A percentile compares a stretch with the other conserved stretches of the same genome.
phyloP scores from a whole-genome alignment of 768 basidiomycete species.

The Phaeotremella fagi region DNA sequence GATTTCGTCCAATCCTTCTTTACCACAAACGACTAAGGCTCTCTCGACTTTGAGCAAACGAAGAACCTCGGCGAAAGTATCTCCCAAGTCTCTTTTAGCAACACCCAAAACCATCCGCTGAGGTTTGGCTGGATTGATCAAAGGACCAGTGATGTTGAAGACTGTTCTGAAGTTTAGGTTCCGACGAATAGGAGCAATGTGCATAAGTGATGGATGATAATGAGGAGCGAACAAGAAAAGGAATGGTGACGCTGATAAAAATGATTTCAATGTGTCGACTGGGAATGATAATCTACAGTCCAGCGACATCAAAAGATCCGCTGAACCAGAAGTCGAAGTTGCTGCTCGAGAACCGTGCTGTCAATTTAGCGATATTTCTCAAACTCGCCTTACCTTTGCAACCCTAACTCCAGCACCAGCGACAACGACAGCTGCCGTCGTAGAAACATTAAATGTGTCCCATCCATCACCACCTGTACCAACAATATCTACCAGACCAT shows the following conservation, averaged over 20 bases:
- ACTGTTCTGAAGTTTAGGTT: constrained; percentile 89
- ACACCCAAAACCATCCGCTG: constrained; percentile 88
- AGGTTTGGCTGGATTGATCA: constrained; percentile 85
- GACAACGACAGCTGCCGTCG: constrained; percentile 86
- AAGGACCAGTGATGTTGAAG: constrained; percentile 90
- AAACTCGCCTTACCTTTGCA: constrained; percentile 63
- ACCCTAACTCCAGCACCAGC: constrained; percentile 91
- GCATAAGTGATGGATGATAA: constrained; percentile 81
- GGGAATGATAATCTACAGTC: constrained; percentile 65
- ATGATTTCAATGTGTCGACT: constrained; percentile 50
- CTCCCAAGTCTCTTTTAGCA: constrained; percentile 72
- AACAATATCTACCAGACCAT: constrained; percentile 66
- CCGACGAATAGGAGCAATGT: constrained; percentile 76
- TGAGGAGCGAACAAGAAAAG: constrained; percentile 90
- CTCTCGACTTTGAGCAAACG: constrained; percentile 68
- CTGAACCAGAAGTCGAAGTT: constrained; percentile 89
- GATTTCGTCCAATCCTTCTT: constrained; percentile 89
- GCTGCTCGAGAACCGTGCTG: constrained; percentile 80
- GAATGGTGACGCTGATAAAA: constrained; percentile 65
- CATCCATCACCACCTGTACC: constrained; percentile 94
- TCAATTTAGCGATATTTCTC: constrained; percentile 4
- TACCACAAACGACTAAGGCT: constrained; percentile 89
- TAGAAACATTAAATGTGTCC: constrained; percentile 95
- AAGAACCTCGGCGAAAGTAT: constrained; percentile 72
- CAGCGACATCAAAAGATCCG: constrained; percentile 81